Base-by-base conservation (phyloP, 345 rosid species). In the Clarkia xantiana region DNA sequence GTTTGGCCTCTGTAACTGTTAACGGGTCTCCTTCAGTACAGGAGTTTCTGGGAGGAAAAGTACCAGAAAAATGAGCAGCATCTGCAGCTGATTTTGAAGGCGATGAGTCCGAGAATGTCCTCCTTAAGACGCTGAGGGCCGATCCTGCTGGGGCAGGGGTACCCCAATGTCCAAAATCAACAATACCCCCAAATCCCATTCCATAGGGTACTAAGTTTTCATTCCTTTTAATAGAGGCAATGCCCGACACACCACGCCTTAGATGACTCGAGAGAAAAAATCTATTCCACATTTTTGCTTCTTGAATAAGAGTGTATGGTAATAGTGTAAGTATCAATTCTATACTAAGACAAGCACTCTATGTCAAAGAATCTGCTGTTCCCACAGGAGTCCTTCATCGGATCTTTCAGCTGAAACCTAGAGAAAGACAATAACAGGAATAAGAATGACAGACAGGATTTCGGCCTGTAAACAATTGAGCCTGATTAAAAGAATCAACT, bases 1-100 rank as follows among this genome's bases (percentile, higher is more conserved):
- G 78, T 76, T 67, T 91, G 18, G 77, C 94, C 67, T 86, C 96
- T 45, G 44, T 59, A n/a, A 66, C 45, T 4, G 93, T 69, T 12
- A 79, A 62, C 14, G 53, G 61, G 3, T 62, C 65, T 1, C 18
- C 4, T 11, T 59, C 54, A 11, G 58, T 59, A 16, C 40, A n/a
- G 15, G 53, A 49, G 11, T 15, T 15, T 25, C 16, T 49, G 11
- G 19, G 17, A 49, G 41, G 12, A 3, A 29, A 49, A 49, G n/a
- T n/a, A n/a, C 17, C 18, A 25, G 18, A 40, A n/a, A 40, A 7
- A 29, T 29, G 19, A 13, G 10, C 42, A 49, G 18, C 13, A 34
- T 34, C 19, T 14, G 53, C 20, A n/a, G 42, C 42, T 49, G 53
- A 14, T 29, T 20, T 18, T 10, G 39, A 12, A 40, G 53, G 38